Evolutionary conservation across 371 early-diverging fungal genomes (phyloP), one percentile per base, ranked within the genome.

Genomic region (Actinomortierella ambigua): DNA sequence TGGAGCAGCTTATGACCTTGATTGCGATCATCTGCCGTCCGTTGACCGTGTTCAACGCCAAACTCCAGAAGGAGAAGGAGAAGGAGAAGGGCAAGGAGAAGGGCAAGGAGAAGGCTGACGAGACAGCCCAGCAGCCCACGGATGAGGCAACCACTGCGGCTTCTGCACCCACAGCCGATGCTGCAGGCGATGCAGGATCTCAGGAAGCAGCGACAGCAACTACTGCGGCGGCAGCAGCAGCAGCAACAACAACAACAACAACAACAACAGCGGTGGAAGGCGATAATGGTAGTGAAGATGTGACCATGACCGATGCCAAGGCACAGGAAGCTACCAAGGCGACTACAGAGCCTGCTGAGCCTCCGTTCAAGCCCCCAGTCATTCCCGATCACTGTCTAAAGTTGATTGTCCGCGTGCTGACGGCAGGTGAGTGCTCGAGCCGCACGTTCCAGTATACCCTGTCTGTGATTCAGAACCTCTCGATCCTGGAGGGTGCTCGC

Each of bases 401-500:
- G 26, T 76, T 88, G 5, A 87, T 98, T 23, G 93, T 97, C 8
- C 91, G 94, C 59, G 93, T 96, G 0, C 82, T 98, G 29, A 92
- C 93, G 2, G 87, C 88, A 1, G 97, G 94, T 17, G 96, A 95
- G 68, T 95, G 96, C 69, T 90, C 96, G 9, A 92, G 90, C 67
- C 92, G 90, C 60, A 96, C 97, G 0, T 98, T 98, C 89, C 95
- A 95, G 77, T 91, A 88, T 73, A 94, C 95, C 0, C 78, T 97
- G 15, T 83, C 89, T 34, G 91, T 94, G 17, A 91, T 98, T 39
- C 96, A 96, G 57, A 90, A 94, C 53, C 79, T 98, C 17, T 90
- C 94, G 2, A 77, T 86, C 3, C 65, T 93, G 49, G 79, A 86
- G 11, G 89, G 89, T 15, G 90, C 95, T 15, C 82, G 87, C 28